Percentiles rank a stretch among this genome's conserved stretches.
Evolutionary conservation across 164 flowering plant species (phyloP).

Genomic region (Aristolochia californica): DNA sequence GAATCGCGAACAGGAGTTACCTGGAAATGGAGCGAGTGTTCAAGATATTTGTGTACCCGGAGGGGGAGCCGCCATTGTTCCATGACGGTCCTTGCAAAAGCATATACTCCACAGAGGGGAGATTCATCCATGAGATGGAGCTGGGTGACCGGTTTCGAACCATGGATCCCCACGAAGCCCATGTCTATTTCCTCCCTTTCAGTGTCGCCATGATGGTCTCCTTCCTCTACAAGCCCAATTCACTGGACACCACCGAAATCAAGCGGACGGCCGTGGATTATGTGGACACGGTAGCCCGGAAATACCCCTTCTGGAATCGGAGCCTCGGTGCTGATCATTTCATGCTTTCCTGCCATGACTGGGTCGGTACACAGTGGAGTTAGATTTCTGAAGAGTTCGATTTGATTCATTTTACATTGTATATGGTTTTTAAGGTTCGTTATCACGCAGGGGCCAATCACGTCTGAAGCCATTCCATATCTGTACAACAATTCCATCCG

Average conservation of each 20-base stretch:
- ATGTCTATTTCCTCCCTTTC: slow-evolving; percentile 41
- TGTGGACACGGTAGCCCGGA: slow-evolving; percentile 6
- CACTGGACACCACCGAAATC: slow-evolving; percentile 25
- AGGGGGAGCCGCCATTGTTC: slow-evolving; percentile 63
- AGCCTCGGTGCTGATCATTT: slow-evolving; percentile 52
- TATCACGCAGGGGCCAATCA: slow-evolving; percentile 20
- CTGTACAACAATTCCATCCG: slow-evolving; percentile 24
- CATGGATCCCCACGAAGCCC: slow-evolving; percentile 29
- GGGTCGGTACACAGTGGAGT: slow-evolving; percentile 22
- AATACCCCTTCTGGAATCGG: slow-evolving; percentile 43
- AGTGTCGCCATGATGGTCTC: slow-evolving; percentile 34
- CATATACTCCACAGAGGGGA: slow-evolving; percentile 62
- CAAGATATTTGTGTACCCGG: slow-evolving; percentile 53
- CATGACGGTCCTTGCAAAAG: slow-evolving; percentile 59
- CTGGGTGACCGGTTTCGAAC: slow-evolving; percentile 22
- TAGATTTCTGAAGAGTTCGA: no score
- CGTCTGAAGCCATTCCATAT: slow-evolving; percentile 14
- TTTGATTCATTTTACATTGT: neutral
- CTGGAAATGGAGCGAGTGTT: slow-evolving; percentile 61
- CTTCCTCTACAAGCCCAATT: slow-evolving; percentile 16
- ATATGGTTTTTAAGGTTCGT: neutral
- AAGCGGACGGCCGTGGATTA: slow-evolving; percentile 26
- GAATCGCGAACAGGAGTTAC: slow-evolving; percentile 50
- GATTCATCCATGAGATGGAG: slow-evolving; percentile 52
- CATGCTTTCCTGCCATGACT: slow-evolving; percentile 60